Conservation (phyloP, 306 rosid genomes). For the Cucumis melo region DNA sequence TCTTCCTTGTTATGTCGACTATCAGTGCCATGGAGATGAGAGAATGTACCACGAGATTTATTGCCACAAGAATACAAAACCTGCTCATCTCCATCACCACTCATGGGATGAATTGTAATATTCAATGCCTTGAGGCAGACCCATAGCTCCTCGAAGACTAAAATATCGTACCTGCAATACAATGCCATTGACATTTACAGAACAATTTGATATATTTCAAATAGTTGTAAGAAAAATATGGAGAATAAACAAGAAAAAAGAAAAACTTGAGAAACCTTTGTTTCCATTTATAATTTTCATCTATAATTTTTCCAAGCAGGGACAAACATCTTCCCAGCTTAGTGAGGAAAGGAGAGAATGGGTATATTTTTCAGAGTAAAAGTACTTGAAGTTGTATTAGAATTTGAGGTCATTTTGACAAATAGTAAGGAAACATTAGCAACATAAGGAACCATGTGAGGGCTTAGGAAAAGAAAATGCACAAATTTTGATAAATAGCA, state of each 20-base stretch:
- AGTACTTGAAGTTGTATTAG: not conserved
- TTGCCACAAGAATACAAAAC: conserved; percentile 35
- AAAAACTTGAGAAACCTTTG: not conserved
- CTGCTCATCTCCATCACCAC: conserved; percentile 34
- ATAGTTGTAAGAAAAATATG: not conserved
- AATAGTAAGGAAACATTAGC: not conserved
- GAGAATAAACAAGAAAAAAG: not conserved
- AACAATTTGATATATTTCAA: not conserved
- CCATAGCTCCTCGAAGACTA: conserved; percentile 36
- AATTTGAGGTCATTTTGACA: not conserved
- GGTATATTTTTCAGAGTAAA: not conserved
- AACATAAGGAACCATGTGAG: not conserved
- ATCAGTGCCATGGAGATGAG: conserved; percentile 23
- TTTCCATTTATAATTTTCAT: not conserved
- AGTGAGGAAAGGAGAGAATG: not conserved
- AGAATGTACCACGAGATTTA: conserved; percentile 21
- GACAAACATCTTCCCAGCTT: not conserved
- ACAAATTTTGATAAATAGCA: not conserved
- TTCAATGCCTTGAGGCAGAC: conserved; percentile 32
- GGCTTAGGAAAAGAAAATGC: not conserved
- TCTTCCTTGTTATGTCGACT: conserved; percentile 22
- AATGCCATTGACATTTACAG: conserved; percentile 9
- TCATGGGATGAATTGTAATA: conserved; percentile 24
- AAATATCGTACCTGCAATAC: conserved; percentile 37
- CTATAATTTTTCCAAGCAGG: not conserved